These are phyloP conservation scores for Hysterangium stoloniferum DNA, from an alignment of 768 basidiomycete species.

Conservation along the genomic window DNA sequence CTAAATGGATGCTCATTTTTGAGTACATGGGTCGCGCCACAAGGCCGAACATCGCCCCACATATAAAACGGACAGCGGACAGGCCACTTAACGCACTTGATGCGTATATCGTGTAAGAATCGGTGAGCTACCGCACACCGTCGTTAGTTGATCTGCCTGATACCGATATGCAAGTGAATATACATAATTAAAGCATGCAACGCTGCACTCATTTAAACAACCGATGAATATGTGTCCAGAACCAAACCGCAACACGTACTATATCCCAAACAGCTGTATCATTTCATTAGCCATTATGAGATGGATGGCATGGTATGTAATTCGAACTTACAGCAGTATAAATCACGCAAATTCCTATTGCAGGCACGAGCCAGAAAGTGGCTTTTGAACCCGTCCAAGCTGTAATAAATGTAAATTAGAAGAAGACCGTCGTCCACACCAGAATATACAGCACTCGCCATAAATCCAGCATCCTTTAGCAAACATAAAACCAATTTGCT, in stretches of 20 bases:
- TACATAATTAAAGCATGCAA: conserved; percentile 8
- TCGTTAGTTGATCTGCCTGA: background rate
- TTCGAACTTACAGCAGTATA: background rate
- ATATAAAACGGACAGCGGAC: conserved; percentile 1
- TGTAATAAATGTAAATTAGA: background rate
- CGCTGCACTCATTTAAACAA: background rate
- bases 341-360: conserved; percentile 7
- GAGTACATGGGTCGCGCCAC: conserved; percentile 3
- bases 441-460: background rate
- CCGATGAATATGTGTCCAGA: background rate
- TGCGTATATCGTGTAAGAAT: conserved; percentile 5
- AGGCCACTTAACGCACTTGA: conserved; percentile 7
- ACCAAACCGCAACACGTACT: background rate
- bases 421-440: background rate
- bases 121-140: background rate
- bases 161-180: background rate
- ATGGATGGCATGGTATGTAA: background rate
- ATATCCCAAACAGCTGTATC: conserved; percentile 3
- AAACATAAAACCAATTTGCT: background rate
- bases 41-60: background rate
- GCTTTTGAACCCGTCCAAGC: conserved; percentile 5
- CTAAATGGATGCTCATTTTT: conserved; percentile 2
- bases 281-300: no score
- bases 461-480: conserved; percentile 8
- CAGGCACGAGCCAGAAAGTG: background rate